These are phyloP conservation scores for Paxillus involutus DNA, from an alignment of 768 basidiomycete genomes.

Conservation along the genomic window DNA sequence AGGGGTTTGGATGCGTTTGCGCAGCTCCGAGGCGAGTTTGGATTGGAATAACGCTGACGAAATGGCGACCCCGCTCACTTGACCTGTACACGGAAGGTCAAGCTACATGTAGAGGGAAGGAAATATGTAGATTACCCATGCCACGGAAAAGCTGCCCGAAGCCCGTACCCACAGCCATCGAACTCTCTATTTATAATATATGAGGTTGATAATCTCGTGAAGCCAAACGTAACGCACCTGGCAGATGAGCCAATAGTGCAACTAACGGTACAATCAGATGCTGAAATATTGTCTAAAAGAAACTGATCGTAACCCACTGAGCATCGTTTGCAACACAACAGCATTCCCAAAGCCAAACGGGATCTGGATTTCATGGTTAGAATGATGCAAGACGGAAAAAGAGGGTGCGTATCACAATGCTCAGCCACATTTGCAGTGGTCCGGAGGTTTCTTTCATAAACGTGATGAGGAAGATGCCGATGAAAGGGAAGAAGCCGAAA, in stretches of 20 bases:
- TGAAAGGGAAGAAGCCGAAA: constrained; percentile 52
- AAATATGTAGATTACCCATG: constrained; percentile 36
- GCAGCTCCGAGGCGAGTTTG: constrained; percentile 45
- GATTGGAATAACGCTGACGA: constrained; percentile 62
- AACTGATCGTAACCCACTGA: constrained; percentile 41
- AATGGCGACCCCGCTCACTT: constrained; percentile 61
- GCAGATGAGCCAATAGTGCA: constrained; percentile 55
- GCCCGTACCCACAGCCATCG: constrained; percentile 58
- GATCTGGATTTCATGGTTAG: constrained; percentile 36
- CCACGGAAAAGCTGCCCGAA: constrained; percentile 63
- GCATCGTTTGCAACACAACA: constrained; percentile 59
- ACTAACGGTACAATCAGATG: constrained; percentile 34
- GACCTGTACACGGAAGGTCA: constrained; percentile 35
- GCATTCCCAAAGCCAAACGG: constrained; percentile 67
- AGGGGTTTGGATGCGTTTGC: constrained; percentile 41
- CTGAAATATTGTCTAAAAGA: neutral
- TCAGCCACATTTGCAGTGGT: constrained; percentile 46
- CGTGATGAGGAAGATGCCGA: constrained; percentile 43
- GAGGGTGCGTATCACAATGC: constrained; percentile 40
- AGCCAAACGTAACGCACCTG: constrained; percentile 34
- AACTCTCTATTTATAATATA: constrained; percentile 26
- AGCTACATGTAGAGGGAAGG: neutral
- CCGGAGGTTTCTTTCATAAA: constrained; percentile 44
- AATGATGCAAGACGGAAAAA: neutral
- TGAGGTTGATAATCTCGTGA: neutral